Base-by-base conservation (phyloP, 208 protist species). In the Leishmania mexicana region DNA sequence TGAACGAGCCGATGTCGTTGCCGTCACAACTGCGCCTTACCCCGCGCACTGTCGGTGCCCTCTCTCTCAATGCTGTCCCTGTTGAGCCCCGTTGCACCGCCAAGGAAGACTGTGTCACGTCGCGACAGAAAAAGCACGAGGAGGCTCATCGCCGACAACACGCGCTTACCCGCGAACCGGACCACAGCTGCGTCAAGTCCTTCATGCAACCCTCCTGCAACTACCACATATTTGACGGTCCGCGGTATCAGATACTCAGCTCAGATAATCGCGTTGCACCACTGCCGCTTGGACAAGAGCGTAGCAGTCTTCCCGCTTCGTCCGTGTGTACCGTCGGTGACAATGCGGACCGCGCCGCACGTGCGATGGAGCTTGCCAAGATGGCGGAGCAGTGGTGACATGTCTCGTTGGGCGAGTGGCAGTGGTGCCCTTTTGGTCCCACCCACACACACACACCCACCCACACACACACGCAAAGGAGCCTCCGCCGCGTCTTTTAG, bases 1-100 rank as follows among this genome's bases (percentile, higher is more conserved):
- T 92, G 54, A 98, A 98, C 78, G 83, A 80, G 76, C 87, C 88
- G 53, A 95, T 96, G 90, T 98, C 95, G 0, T 54, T 98, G 51
- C 95, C 95, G 7, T 79, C 81, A 53, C 95, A 98, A 75, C 78
- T 96, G 79, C 80, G 74, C 3, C 73, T 93, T 31, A 85, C 82
- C 51, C 93, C 94, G 4, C 89, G 90, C 54, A 95, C 92, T 24
- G 83, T 96, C 58, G 71, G 80, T 58, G 78, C 88, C 4, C 82
- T 92, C 28, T 89, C 88, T 0, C 87, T 96, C 53, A 85, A 84
- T 79, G 35, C 83, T 21, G 65, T 81, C 2, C 75, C 87, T 10
- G 65, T 76, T 3, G 72, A 85, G n/a, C 31, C n/a, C 40, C 64
- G 54, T 38, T 11, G 40, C 6, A 47, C 65, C n/a, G 57, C 40